These are phyloP conservation scores for Nicotiana rustica DNA, from an alignment of 305 asterid genomes.

Conservation along the genomic window DNA sequence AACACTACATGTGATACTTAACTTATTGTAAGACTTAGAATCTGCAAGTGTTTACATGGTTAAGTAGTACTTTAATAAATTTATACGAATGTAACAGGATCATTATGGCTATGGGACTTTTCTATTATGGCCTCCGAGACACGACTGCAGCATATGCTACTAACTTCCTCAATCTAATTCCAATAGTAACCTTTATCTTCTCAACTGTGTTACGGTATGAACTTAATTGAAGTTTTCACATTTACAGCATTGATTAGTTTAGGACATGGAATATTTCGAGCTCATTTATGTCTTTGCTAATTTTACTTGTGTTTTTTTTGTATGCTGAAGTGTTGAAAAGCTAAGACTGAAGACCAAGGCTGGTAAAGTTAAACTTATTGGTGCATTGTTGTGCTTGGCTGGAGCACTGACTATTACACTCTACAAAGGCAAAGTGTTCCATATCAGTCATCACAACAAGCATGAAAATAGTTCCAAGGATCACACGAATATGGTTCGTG, in stretches of 20 bases:
- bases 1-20: background rate
- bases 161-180: slow-evolving; percentile 63
- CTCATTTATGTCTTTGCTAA: background rate
- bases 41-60: background rate
- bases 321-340: slow-evolving; percentile 52
- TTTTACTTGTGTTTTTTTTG: background rate
- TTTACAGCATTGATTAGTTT: background rate
- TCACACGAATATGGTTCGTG: slow-evolving; percentile 50
- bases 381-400: slow-evolving; percentile 59
- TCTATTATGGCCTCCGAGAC: slow-evolving; percentile 65
- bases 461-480: background rate
- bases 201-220: slow-evolving; percentile 59
- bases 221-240: background rate
- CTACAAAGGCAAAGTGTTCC: slow-evolving; percentile 58
- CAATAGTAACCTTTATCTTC: slow-evolving; percentile 58
- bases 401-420: slow-evolving; percentile 60
- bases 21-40: background rate
- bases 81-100: slow-evolving; percentile 45
- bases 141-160: slow-evolving; percentile 81
- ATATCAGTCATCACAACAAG: slow-evolving; percentile 35
- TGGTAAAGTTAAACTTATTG: slow-evolving; percentile 55
- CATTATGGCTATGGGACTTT: slow-evolving; percentile 64
- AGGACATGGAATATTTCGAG: background rate
- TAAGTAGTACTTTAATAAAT: background rate
- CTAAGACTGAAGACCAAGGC: slow-evolving; percentile 42